Evolutionary conservation across 2,329 filamentous ascomycete species (phyloP).

Genomic region (Passalora sequoiae): DNA sequence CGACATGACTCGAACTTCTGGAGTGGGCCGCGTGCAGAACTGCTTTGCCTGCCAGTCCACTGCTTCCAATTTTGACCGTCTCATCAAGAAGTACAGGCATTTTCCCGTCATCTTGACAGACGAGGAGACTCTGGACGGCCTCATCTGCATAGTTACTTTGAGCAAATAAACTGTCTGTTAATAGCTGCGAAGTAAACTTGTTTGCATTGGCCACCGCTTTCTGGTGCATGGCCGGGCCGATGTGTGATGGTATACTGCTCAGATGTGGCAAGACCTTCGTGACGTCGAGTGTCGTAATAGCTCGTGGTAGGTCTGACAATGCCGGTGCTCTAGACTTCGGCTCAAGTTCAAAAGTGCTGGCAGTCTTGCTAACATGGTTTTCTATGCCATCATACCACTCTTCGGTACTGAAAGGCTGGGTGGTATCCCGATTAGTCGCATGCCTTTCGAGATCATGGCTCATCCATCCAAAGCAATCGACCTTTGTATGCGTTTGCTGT

Average conservation of each 20-base stretch:
- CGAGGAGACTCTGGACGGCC: conserved; percentile 22
- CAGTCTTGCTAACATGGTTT: conserved; percentile 37
- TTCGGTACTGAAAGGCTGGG: conserved; percentile 17
- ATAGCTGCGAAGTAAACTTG: conserved; percentile 26
- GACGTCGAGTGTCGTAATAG: conserved; percentile 69
- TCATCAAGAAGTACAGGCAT: conserved; percentile 29
- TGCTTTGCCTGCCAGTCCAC: conserved; percentile 14
- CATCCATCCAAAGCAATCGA: conserved; percentile 25
- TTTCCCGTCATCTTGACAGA: conserved; percentile 17
- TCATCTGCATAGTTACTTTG: conserved; percentile 13
- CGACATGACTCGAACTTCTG: conserved; percentile 66
- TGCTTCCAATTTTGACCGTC: conserved; percentile 27
- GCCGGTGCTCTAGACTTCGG: conserved; percentile 1
- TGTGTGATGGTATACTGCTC: conserved; percentile 42
- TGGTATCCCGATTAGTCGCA: conserved; percentile 25
- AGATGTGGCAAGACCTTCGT: conserved; percentile 72
- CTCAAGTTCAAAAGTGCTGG: background rate
- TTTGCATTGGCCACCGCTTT: conserved; percentile 23
- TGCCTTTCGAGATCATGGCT: conserved; percentile 23
- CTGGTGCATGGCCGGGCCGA: conserved; percentile 34
- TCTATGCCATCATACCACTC: conserved; percentile 25
- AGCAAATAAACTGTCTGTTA: conserved; percentile 24
- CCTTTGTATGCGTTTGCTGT: conserved; percentile 5
- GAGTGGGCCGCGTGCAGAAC: conserved; percentile 64
- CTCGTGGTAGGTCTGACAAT: conserved; percentile 53